Percentiles rank a stretch among this genome's conserved stretches.
phyloP scores from a whole-genome alignment of 768 basidiomycete genomes.

The Termitomyces titanicus region DNA sequence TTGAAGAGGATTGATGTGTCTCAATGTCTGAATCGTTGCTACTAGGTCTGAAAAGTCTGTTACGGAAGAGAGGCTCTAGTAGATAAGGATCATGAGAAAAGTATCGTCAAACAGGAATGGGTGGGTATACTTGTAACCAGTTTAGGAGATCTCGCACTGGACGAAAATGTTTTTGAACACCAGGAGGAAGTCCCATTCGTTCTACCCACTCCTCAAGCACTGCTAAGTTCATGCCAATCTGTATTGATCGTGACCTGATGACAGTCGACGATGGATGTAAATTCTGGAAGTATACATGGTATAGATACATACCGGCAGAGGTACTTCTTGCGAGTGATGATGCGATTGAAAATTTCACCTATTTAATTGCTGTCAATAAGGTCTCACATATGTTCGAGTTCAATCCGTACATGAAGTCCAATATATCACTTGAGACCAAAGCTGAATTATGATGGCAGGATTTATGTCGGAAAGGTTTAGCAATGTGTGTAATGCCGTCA shows the following conservation, averaged over 20 bases:
- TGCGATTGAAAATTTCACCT: constrained; percentile 86
- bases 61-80: constrained; percentile 81
- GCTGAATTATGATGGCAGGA: constrained; percentile 80
- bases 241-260: constrained; percentile 75
- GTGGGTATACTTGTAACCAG: constrained; percentile 71
- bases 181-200: constrained; percentile 72
- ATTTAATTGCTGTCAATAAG: constrained; percentile 10
- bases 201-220: constrained; percentile 91
- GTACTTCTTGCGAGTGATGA: constrained; percentile 90
- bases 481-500: constrained; percentile 82
- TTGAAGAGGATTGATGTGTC: constrained; percentile 88
- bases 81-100: not conserved
- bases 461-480: constrained; percentile 87
- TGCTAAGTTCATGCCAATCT: constrained; percentile 84
- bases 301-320: constrained; percentile 70
- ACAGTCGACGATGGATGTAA: not conserved
- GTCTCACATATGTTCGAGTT: not conserved
- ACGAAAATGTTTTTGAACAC: constrained; percentile 76
- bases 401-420: constrained; percentile 87
- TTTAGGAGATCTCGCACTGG: constrained; percentile 80
- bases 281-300: not conserved
- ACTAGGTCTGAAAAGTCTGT: constrained; percentile 85
- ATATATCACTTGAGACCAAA: constrained; percentile 98
- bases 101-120: not conserved
- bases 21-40: constrained; percentile 85